phyloP scores from a whole-genome alignment of 768 basidiomycete species.

The Rubroboletus satanas region DNA sequence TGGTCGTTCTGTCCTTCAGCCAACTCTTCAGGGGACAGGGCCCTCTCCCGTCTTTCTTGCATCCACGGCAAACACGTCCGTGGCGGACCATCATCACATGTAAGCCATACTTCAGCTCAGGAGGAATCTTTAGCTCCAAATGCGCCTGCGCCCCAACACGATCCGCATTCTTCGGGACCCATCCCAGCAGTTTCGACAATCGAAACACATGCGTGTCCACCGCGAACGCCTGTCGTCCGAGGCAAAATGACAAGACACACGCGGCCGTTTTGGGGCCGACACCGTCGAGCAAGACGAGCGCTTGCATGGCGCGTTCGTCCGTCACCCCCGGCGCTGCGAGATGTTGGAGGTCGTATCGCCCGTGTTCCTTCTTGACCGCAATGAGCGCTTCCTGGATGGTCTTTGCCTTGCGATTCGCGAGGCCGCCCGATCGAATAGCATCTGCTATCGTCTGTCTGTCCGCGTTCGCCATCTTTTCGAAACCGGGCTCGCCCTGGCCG shows the following conservation, averaged over 20 bases:
- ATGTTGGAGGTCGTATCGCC: slow-evolving; percentile 56
- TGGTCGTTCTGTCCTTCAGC: slow-evolving; percentile 25
- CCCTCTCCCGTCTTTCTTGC: slow-evolving; percentile 38
- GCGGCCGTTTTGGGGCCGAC: slow-evolving; percentile 65
- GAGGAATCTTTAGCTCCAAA: slow-evolving; percentile 48
- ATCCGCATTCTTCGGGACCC: slow-evolving; percentile 43
- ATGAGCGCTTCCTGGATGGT: slow-evolving; percentile 48
- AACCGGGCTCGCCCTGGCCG: slow-evolving; percentile 43
- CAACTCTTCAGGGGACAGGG: slow-evolving; percentile 37
- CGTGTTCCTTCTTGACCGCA: slow-evolving; percentile 44
- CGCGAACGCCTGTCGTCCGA: slow-evolving; percentile 57
- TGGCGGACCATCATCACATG: slow-evolving; percentile 60
- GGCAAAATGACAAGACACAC: slow-evolving; percentile 57
- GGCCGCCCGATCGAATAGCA: slow-evolving; percentile 50
- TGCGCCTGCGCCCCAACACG: slow-evolving; percentile 54
- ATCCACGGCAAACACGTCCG: slow-evolving; percentile 52
- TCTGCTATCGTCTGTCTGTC: slow-evolving; percentile 41
- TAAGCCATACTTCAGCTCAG: slow-evolving; percentile 51
- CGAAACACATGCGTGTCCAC: slow-evolving; percentile 65
- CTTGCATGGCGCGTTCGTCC: slow-evolving; percentile 53
- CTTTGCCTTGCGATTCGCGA: slow-evolving; percentile 57
- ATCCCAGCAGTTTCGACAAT: slow-evolving; percentile 42
- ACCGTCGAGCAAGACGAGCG: slow-evolving; percentile 52
- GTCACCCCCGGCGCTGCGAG: slow-evolving; percentile 33
- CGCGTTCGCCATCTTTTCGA: slow-evolving; percentile 45